Percentiles rank a stretch among this genome's conserved stretches.
Conservation (phyloP, 1,139 yeast genomes). For the Arxiozyma heterogenica region DNA sequence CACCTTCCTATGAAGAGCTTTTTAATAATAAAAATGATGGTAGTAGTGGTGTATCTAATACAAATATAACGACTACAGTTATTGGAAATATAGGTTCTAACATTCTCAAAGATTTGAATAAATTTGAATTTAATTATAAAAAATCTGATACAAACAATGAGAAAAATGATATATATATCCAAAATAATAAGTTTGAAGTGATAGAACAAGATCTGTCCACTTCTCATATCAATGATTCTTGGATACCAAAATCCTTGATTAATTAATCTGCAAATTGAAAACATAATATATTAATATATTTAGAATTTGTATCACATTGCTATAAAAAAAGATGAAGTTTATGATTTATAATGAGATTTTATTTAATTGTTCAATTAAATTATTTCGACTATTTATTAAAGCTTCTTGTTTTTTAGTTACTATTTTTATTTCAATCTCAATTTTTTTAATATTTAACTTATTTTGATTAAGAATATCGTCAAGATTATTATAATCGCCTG, state of each 20-base stretch:
- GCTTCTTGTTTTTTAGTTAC: background rate
- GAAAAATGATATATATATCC: background rate
- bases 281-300: background rate
- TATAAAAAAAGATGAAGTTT: background rate
- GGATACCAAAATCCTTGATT: constrained; percentile 1
- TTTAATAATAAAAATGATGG: background rate
- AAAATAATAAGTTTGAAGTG: no score
- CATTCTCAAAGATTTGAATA: background rate
- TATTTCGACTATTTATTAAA: background rate
- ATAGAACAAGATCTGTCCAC: background rate
- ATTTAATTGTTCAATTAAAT: background rate
- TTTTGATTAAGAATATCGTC: constrained; percentile 1
- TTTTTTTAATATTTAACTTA: constrained; percentile 2
- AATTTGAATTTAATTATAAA: background rate
- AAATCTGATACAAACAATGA: background rate
- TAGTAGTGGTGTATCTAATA: background rate
- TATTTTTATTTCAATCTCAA: constrained; percentile 5
- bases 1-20: constrained; percentile 4
- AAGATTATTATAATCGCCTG: background rate
- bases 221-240: background rate
- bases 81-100: background rate
- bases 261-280: background rate
- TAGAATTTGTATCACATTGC: no score
- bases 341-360: background rate
- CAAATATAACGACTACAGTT: background rate